Evolutionary conservation across 1,284 basidiomycete species (phyloP).

Genomic region (Cryptococcus sp.): DNA sequence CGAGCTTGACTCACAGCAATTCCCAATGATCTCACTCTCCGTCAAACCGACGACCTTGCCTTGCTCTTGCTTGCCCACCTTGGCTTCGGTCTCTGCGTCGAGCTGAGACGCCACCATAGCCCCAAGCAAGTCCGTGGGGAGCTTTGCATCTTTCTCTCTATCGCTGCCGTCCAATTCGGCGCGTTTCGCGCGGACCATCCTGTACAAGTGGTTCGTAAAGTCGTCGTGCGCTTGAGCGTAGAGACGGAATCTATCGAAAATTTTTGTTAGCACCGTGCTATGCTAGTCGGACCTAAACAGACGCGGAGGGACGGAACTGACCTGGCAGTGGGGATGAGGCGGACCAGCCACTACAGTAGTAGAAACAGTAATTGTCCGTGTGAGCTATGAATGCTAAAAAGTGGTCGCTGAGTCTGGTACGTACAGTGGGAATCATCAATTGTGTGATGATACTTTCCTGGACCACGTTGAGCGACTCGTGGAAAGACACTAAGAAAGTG

Average conservation of each 20-base stretch:
- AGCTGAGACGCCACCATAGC: conserved; percentile 31
- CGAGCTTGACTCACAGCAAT: conserved; percentile 24
- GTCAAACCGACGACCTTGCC: conserved; percentile 22
- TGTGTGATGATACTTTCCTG: conserved; percentile 20
- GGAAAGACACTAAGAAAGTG: conserved; percentile 23
- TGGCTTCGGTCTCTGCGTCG: conserved; percentile 22
- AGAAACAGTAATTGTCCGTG: too few species aligned
- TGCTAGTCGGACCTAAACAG: too few species aligned
- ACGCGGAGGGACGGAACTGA: too few species aligned
- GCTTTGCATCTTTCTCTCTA: conserved; percentile 18
- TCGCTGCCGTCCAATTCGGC: conserved; percentile 11
- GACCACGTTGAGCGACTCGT: conserved; percentile 24
- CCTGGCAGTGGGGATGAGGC: too few species aligned
- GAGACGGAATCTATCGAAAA: conserved; percentile 16
- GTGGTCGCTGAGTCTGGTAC: too few species aligned
- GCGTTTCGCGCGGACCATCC: conserved; percentile 22
- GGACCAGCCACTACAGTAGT: too few species aligned
- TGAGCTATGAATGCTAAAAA: too few species aligned
- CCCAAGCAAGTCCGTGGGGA: conserved; percentile 25
- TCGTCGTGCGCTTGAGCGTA: conserved; percentile 22
- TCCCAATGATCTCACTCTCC: conserved; percentile 28
- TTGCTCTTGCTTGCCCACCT: conserved; percentile 7
- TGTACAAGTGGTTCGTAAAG: conserved; percentile 22
- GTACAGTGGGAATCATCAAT: conserved; percentile 15
- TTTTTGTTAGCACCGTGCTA: background rate